Evolutionary conservation across 257 asterid genomes (phyloP), one percentile per base, ranked within the genome.

Genomic region (Jaltomata sinuosa): DNA sequence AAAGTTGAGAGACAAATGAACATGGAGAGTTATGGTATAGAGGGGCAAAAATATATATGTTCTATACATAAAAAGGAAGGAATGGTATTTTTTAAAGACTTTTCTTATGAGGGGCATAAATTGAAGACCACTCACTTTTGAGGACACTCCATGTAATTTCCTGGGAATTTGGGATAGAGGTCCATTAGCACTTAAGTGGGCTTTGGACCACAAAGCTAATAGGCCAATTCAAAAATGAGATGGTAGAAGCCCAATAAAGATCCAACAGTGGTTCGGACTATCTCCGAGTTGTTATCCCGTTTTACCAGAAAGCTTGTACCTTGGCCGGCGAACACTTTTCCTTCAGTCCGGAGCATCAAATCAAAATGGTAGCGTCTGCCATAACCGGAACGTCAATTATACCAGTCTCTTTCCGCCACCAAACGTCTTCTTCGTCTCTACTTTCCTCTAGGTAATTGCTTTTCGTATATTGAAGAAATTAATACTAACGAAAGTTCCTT

Each of bases 361-460:
- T n/a, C 45, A 84, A 83, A 40, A 93, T 89, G 95, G 97, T 85
- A 87, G 86, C 92, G 55, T 89, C 98, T 83, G 89, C 98, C 54
- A 92, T 94, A 89, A 89, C 93, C 36, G 84, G 92, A 74, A 88
- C 95, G 53, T 82, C 91, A 7, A 87, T 76, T 83, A 83, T 87
- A 3, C 65, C 97, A 34, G 34, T 87, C 31, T 85, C 89, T 87
- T 81, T 90, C 79, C 84, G 81, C 16, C 86, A 49, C 47, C 82
- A 65, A 77, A 36, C 86, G 3, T 12, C 89, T 3, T 68, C 92
- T 2, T 62, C 84, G 18, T 84, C 84, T 40, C 49, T 85, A 22
- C 80, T 84, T 68, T 82, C 89, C 8, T 82, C 22, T 83, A 87
- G 98, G 98, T 89, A 85, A 14, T 61, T 25, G 69, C 8, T 61